Conservation (phyloP, 306 rosid species). For the Dalbergia oliveri region DNA sequence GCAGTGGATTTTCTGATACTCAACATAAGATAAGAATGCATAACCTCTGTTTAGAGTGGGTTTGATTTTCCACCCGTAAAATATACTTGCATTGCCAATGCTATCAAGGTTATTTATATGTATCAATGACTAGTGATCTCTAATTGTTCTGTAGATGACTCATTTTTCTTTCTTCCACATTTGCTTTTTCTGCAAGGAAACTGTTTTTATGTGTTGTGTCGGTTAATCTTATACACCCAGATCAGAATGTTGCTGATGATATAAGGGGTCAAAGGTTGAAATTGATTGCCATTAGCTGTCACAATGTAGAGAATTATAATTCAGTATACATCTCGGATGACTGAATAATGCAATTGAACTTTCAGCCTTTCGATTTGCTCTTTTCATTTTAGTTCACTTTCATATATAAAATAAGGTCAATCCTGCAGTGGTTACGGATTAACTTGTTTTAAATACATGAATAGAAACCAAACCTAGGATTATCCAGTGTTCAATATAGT, state of each 20-base stretch:
- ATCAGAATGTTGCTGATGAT: background rate
- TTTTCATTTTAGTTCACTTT: background rate
- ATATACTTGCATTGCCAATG: conserved; percentile 14
- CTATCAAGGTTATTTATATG: background rate
- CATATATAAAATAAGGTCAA: background rate
- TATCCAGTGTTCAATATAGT: background rate
- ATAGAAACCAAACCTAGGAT: background rate
- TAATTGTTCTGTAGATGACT: background rate
- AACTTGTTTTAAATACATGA: background rate
- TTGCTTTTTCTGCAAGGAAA: background rate
- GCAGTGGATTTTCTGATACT: conserved; percentile 30
- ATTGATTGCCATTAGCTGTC: background rate
- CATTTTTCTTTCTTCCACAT: background rate
- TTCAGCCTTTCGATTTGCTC: background rate
- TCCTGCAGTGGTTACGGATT: background rate
- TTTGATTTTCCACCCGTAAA: background rate
- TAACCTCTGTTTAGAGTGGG: conserved; percentile 8
- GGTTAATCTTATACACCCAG: background rate
- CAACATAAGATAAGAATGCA: background rate
- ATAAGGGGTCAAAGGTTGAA: background rate
- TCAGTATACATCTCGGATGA: background rate
- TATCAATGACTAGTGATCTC: background rate
- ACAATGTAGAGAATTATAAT: background rate
- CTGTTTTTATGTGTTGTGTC: background rate
- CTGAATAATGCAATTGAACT: conserved; percentile 5